Conservation (phyloP, 108 stramenopile species). For the Fistulifera pelliculosa region DNA sequence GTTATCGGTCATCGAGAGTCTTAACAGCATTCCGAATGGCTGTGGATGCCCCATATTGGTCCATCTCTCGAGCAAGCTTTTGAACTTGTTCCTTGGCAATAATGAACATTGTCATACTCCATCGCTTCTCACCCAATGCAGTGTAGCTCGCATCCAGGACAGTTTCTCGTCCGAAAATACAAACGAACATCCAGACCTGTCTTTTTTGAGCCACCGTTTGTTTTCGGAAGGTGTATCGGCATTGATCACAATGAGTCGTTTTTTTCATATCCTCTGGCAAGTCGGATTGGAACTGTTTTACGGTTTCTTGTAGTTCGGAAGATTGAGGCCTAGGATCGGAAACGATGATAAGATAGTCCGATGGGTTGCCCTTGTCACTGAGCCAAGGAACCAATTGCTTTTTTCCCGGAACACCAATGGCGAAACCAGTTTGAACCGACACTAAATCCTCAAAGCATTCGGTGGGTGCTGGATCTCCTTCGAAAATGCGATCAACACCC, state of each 20-base stretch:
- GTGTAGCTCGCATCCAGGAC: conserved; percentile 69
- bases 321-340: conserved; percentile 69
- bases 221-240: conserved; percentile 76
- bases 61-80: conserved; percentile 64
- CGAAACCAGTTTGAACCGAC: conserved; percentile 31
- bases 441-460: conserved; percentile 58
- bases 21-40: conserved; percentile 34
- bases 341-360: conserved; percentile 55
- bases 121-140: conserved; percentile 71
- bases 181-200: conserved; percentile 2
- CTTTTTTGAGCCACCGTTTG: conserved; percentile 59
- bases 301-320: conserved; percentile 42
- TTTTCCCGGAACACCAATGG: conserved; percentile 34
- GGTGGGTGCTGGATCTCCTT: conserved; percentile 72
- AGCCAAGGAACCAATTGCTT: conserved; percentile 56
- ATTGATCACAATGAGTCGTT: conserved; percentile 51
- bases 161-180: conserved; percentile 52
- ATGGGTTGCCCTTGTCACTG: conserved; percentile 9
- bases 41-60: conserved; percentile 29
- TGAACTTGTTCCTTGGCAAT: conserved; percentile 49
- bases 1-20: background rate
- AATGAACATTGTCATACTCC: conserved; percentile 63
- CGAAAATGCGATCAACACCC: conserved; percentile 53
- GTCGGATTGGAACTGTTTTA: conserved; percentile 19
- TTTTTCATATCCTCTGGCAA: conserved; percentile 39